Base-by-base conservation (phyloP, 331 rosid species). In the Phaseolus coccineus region DNA sequence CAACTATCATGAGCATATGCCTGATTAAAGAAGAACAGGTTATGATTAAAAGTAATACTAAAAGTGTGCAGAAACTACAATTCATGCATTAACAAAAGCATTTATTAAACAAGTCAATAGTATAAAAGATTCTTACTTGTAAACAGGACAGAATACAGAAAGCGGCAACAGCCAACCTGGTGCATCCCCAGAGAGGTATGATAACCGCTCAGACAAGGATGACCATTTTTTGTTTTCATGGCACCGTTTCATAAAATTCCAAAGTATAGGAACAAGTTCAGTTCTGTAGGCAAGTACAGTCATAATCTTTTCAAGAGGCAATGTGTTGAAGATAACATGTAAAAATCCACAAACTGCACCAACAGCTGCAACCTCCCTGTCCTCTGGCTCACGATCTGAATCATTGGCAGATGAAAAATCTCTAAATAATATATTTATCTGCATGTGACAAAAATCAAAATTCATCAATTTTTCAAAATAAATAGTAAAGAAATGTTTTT, bases 101-200 rank as follows among this genome's bases (percentile, higher is more conserved):
- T 61, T 27, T 80, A 66, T 57, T 42, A 62, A 47, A 85, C 35
- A 67, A 68, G 63, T n/a, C 19, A 72, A 25, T 30, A 59, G 64
- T 74, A 73, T 59, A 39, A 33, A 75, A 75, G 33, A 47, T 50
- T 69, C 87, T 85, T 91, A 95, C 99, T 93, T 95, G 93, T 95
- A 95, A 80, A 95, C 98, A n/a, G 99, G 99, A 83, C 99, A 93
- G 85, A 95, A 95, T 71, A 95, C 98, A 73, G 96, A 94, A 83
- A 95, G 85, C 71, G 99, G 98, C 75, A 95, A 87, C 57, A 95
- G 87, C 99, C 98, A 95, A 80, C 99, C 99, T 87, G 97, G 98
- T n/a, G 96, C 89, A 84, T 93, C 99, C 71, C 97, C 99, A 8
- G 97, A 85, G 61, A 93, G 90, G 87, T 84, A 88, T 55, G 93